A percentile compares a stretch with the other conserved stretches of the same genome.
Conservation (phyloP, 306 rosid genomes). For the Malus fusca region DNA sequence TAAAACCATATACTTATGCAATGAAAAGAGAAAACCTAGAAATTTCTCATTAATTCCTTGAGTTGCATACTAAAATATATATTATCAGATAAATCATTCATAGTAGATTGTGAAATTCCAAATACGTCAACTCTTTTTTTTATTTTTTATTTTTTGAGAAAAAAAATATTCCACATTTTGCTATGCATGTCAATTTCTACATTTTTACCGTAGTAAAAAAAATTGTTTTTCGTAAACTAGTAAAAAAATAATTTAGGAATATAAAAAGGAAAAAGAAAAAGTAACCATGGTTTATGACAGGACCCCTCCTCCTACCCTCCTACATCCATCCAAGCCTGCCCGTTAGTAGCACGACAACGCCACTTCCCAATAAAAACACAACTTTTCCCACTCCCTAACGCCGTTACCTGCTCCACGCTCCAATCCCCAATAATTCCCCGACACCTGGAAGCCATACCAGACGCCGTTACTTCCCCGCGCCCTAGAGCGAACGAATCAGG, state of each 20-base stretch:
- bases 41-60: no score
- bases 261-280: neutral
- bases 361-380: conserved; percentile 56
- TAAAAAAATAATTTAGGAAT: neutral
- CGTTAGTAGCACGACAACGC: conserved; percentile 52
- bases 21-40: no score
- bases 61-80: no score
- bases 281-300: conserved; percentile 23
- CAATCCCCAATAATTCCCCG: neutral
- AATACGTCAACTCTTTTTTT: no score
- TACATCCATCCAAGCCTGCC: conserved; percentile 33
- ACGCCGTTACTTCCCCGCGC: neutral
- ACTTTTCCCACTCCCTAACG: conserved; percentile 32
- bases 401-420: conserved; percentile 10
- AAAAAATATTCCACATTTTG: no score
- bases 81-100: no score
- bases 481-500: neutral
- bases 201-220: neutral
- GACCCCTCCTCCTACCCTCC: conserved; percentile 15
- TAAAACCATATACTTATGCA: no score
- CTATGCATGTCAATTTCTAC: no score
- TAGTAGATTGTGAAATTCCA: no score
- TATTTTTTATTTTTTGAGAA: rapidly evolving
- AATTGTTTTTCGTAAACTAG: no score
- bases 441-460: neutral